Percentiles rank a stretch among this genome's conserved stretches.
Conservation (phyloP, 2,329 filamentous ascomycete species). For the Penicillium sp. region DNA sequence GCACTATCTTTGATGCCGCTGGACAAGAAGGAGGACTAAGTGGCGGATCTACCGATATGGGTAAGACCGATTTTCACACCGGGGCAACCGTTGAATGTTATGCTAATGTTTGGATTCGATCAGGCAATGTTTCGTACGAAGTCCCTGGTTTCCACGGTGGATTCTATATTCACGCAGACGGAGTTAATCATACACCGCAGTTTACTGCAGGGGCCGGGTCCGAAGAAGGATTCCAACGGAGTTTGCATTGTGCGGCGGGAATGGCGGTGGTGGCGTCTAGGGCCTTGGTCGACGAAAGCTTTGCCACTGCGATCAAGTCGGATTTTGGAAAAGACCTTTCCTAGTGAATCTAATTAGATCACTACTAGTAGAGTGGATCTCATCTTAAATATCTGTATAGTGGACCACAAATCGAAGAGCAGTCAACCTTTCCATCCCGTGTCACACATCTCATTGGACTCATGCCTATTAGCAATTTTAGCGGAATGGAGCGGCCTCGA, state of each 20-base stretch:
- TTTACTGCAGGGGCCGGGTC: slow-evolving; percentile 19
- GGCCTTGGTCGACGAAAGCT: slow-evolving; percentile 12
- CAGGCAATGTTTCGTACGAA: slow-evolving; percentile 20
- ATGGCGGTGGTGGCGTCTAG: slow-evolving; percentile 20
- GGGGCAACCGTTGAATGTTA: neutral
- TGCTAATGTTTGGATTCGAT: neutral
- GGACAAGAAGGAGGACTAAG: slow-evolving; percentile 18
- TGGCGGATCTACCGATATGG: slow-evolving; percentile 32
- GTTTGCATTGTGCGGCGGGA: slow-evolving; percentile 17
- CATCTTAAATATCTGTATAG: neutral
- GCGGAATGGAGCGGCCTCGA: neutral
- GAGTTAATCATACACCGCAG: slow-evolving; percentile 19
- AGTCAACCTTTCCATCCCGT: neutral
- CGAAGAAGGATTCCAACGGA: slow-evolving; percentile 12
- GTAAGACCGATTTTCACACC: slow-evolving; percentile 8
- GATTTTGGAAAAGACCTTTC: slow-evolving; percentile 11
- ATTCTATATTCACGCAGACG: slow-evolving; percentile 17
- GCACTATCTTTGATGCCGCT: slow-evolving; percentile 21
- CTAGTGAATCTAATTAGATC: neutral
- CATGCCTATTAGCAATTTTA: neutral
- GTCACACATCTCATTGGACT: neutral
- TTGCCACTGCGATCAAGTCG: slow-evolving; percentile 9
- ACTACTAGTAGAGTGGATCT: neutral
- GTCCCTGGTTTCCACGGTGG: slow-evolving; percentile 22
- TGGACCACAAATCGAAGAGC: neutral